These are phyloP conservation scores for Aureobasidium sp. DNA, from an alignment of 2,329 filamentous ascomycete genomes.

Conservation along the genomic window DNA sequence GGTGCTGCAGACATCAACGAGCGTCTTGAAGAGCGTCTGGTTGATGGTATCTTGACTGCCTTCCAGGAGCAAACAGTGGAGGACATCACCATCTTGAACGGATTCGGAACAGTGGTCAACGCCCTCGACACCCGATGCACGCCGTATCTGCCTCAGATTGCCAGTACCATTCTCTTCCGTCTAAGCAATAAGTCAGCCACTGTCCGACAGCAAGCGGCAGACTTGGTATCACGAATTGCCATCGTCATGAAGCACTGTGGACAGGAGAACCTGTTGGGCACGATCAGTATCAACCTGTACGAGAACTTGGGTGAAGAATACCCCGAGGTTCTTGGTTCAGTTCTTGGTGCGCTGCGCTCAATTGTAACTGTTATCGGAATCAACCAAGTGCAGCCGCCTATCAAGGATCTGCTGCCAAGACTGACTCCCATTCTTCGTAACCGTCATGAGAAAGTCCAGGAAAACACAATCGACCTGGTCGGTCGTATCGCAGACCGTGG, in stretches of 20 bases:
- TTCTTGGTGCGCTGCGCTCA: slow-evolving; percentile 85
- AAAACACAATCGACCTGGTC: slow-evolving; percentile 97
- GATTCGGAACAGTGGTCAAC: slow-evolving; percentile 96
- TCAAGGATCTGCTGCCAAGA: slow-evolving; percentile 89
- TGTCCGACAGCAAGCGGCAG: slow-evolving; percentile 92
- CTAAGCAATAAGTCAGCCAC: slow-evolving; percentile 97
- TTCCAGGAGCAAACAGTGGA: slow-evolving; percentile 99
- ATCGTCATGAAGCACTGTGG: slow-evolving; percentile 99
- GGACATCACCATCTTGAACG: slow-evolving; percentile 92
- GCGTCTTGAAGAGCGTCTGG: slow-evolving; percentile 83
- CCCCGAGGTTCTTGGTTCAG: slow-evolving; percentile 93
- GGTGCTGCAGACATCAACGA: slow-evolving; percentile 92
- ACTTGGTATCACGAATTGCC: slow-evolving; percentile 92
- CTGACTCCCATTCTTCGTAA: slow-evolving; percentile 97
- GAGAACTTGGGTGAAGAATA: slow-evolving; percentile 99
- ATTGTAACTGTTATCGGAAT: slow-evolving; percentile 98
- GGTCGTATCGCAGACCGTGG: slow-evolving; percentile 96
- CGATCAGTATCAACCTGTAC: slow-evolving; percentile 89
- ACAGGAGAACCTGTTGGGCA: slow-evolving; percentile 91
- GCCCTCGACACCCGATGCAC: slow-evolving; percentile 90
- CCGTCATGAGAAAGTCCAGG: slow-evolving; percentile 97
- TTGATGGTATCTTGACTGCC: slow-evolving; percentile 89
- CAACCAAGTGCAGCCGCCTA: slow-evolving; percentile 95
- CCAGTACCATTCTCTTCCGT: slow-evolving; percentile 91
- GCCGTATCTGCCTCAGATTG: slow-evolving; percentile 92